Evolutionary conservation across 257 asterid genomes (phyloP), one percentile per base, ranked within the genome.

Genomic region (Fraxinus quadrangulata): DNA sequence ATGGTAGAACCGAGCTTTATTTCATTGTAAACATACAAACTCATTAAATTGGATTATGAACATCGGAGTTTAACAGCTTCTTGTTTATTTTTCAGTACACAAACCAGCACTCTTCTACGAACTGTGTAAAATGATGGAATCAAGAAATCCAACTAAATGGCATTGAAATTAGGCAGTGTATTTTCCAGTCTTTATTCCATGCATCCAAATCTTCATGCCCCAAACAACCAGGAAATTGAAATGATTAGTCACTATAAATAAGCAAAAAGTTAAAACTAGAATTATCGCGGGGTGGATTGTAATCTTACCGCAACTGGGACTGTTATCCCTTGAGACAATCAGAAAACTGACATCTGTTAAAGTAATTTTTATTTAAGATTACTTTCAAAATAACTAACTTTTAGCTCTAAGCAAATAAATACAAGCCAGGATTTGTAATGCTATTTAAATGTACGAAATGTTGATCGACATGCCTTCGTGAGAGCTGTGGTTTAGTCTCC

Each of bases 201-300:
- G 17, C 37, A 66, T 12, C 19, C 74, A 72, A 74, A 70, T 59
- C 75, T 40, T 89, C 87, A 85, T 70, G 90, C 86, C 82, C 91
- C 89, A 77, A 90, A 92, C 87, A 92, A 86, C 90, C 95, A 88
- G 82, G 33, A 78, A 61, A 75, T 45, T 76, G 45, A 69, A 74
- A 73, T 16, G 17, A 4, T 70, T 40, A 13, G 14, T 66, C 34
- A 72, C 47, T 1, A 8, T 2, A 1, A 2, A 45, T 5, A 6
- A 42, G 0, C 26, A 63, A 30, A 45, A 4, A n/a, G 16, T 24
- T 8, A 40, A 40, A 72, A 40, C 23, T 11, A 23, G 1, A 13
- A 37, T 14, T 19, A 12, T 13, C 4, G 23, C 4, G 19, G 11
- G 23, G 65, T 31, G 34, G 61, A 51, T 72, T 49, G 40, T 74